Base-by-base conservation (phyloP, 495 filamentous ascomycete genomes). In the Extremus antarcticus region DNA sequence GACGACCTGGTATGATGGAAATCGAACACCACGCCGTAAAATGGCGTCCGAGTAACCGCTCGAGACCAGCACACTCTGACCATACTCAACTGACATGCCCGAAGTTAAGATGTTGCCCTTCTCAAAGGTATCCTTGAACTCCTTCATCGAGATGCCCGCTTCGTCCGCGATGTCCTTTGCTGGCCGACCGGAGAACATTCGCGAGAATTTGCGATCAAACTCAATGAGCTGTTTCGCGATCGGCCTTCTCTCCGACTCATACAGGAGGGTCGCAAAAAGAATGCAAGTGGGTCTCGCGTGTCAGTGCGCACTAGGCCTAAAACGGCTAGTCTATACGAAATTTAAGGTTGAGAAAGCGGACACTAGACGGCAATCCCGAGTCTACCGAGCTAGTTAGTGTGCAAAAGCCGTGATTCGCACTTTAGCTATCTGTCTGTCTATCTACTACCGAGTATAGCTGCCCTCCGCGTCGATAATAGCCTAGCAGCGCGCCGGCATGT, bases 171-270 rank as follows among this genome's bases (percentile, higher is more conserved):
- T 35, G 29, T 35, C 29, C 13, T 35, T 35, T 4, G 29, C 29
- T 13, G 29, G 29, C 4, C 29, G 29, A 35, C 29, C 29, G 16
- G 32, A 40, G 16, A 40, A 52, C 16, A 41, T 21, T 2, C 19
- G 50, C 10, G 24, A 40, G 16, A 52, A 22, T 16, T 52, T 10
- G 50, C 50, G 50, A 40, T 52, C 50, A 59, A 87, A 88, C 23
- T 79, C 73, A 19, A 90, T 70, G 1, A 90, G 71, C 39, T 82
- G 79, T 52, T 85, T 74, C 11, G 86, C 87, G 9, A 88, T 75
- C 17, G 77, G 73, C 53, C 81, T 78, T 40, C 87, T 78, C 68
- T 91, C 87, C 2, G 70, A 59, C 57, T 84, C 73, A 65, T 91
- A 91, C n/a, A n/a, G n/a, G n/a, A n/a, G n/a, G n/a, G n/a, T n/a